Evolutionary conservation across 495 filamentous ascomycete species (phyloP), one percentile per base, ranked within the genome.

Genomic region (Xylaria venustula): DNA sequence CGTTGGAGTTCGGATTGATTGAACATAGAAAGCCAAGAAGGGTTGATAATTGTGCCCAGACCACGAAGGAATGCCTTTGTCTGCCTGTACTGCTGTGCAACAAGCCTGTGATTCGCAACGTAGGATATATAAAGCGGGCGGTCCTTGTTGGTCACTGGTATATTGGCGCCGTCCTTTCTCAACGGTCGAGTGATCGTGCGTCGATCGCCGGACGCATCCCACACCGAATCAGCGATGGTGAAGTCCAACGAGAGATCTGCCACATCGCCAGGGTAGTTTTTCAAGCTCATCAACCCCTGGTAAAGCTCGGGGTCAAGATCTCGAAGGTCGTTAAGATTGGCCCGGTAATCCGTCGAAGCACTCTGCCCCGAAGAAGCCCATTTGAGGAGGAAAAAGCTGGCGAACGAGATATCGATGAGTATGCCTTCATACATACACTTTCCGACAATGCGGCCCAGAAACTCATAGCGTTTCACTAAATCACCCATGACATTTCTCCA

Each of bases 391-490:
- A 99, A 99, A 75, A 98, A 98, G 2, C 90, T 87, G 2, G 93
- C 94, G 75, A 99, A 99, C 58, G 84, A 81, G 64, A 98, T 89
- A 71, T 99, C 93, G 54, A 98, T 88, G 11, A 99, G 81, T 49
- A 99, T 98, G 1, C 93, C 93, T 75, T 99, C 94, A 66, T 99
- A 99, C 54, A 99, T 81, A 74, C 94, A 99, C 72, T 99, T 99
- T 3, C 94, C 94, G 44, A 99, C 87, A 26, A 98, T 82, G 7
- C 94, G 87, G 11, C 94, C 94, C 0, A 96, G 77, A 63, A 99
- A 99, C 68, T 98, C 93, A 68, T 93, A 98, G 9, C 88, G 85
- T 57, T 82, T 82, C 6, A 94, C 77, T 7, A 93, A 73, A 34
- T 88, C 81, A 11, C 75, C 74, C 17, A 92, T 79, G 11, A 74